Conservation (phyloP, 768 basidiomycete species). For the Hypholoma sublateritium region DNA sequence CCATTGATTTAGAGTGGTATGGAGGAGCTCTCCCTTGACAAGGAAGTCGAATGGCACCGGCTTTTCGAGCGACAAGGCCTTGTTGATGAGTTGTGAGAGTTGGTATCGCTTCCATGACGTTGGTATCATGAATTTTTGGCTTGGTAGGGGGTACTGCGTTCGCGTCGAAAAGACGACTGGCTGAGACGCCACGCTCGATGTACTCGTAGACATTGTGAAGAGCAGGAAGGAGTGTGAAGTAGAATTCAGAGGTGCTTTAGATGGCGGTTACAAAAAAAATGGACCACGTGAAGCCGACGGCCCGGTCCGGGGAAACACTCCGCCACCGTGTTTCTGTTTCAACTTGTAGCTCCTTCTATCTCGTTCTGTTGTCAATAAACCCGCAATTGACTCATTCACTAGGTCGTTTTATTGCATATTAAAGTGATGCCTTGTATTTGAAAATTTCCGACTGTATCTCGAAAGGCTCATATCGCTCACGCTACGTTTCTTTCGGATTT, state of each 20-base stretch:
- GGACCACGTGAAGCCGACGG: constrained; percentile 1
- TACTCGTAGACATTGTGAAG: constrained; percentile 2
- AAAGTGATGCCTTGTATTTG: no score
- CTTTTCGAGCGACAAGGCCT: constrained; percentile 72
- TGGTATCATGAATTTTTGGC: constrained; percentile 93
- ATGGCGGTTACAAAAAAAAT: not conserved
- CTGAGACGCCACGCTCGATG: constrained; percentile 23
- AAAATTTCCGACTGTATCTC: no score
- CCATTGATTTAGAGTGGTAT: constrained; percentile 73
- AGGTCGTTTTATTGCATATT: no score
- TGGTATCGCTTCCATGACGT: constrained; percentile 91
- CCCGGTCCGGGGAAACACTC: not conserved
- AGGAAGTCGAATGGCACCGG: constrained; percentile 94
- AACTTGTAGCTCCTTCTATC: no score
- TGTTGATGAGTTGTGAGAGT: constrained; percentile 95
- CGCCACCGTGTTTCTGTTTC: no score
- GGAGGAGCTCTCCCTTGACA: constrained; percentile 76
- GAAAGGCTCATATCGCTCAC: no score
- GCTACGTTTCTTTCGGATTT: no score
- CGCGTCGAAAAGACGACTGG: constrained; percentile 76
- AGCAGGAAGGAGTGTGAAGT: not conserved
- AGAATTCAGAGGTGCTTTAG: not conserved
- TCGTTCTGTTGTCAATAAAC: no score
- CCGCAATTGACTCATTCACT: no score
- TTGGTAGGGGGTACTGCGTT: constrained; percentile 71